Base-by-base conservation (phyloP, 2,329 filamentous ascomycete species). In the Cladosporium cucumerinum region DNA sequence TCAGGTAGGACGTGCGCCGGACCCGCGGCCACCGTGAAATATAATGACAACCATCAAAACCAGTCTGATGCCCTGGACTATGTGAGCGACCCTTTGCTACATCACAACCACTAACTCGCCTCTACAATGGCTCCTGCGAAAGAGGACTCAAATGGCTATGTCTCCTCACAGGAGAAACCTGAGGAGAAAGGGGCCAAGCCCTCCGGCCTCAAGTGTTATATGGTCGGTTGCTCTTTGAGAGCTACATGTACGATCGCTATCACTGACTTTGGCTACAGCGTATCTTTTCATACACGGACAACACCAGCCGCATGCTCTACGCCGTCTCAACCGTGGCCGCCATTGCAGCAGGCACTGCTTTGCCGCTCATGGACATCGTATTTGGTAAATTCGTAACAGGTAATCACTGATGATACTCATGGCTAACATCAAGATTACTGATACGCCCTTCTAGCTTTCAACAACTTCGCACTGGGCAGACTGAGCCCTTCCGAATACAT, bases 301-400 rank as follows among this genome's bases (percentile, higher is more conserved):
- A 61, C 10, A 61, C 70, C 21, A 71, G 72, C 60, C 61, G 66
- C n/a, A 8, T 67, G 12, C 69, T 77, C 18, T 76, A 76, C 61
- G 61, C 69, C 18, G 66, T 74, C 12, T 67, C 71, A 3, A 59
- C 74, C 25, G 26, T 71, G 4, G 76, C 76, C 21, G 78, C 80
- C 12, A 77, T 82, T 48, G 79, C 73, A 8, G 77, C 78, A 7
- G 82, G 81, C 54, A 78, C 78, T 12, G 69, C 80, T 8, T 74
- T 84, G 2, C 81, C 83, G 0, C 68, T 84, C 28, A 83, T 84
- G 77, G 82, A 66, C 66, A 64, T 85, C n/a, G 74, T 85, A 4
- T 85, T 85, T 67, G 83, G 83, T 12, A 75, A 78, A 61, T 83
- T 82, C 54, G 79, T 82, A 5, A 80, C 78, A 4, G 70, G 55